phyloP scores from a whole-genome alignment of 2,329 filamentous ascomycete species.

The Aschersonia sp. region DNA sequence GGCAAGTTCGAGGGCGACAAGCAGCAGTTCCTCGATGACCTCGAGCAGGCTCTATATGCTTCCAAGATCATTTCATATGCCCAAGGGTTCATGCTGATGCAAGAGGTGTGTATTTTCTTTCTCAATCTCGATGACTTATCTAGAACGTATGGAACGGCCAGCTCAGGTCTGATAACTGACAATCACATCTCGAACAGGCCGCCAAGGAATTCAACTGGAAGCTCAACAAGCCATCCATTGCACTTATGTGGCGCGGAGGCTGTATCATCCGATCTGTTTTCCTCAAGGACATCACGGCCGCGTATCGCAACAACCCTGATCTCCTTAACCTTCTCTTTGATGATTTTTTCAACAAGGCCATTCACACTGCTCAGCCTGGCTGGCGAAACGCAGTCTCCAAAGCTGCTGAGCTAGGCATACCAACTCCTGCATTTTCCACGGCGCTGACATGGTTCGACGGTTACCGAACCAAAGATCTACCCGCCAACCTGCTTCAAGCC shows the following conservation, averaged over 20 bases:
- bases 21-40: constrained; percentile 86
- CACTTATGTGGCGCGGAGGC: constrained; percentile 98
- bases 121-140: neutral
- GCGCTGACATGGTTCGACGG: constrained; percentile 98
- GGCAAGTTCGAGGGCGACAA: constrained; percentile 76
- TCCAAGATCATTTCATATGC: constrained; percentile 99
- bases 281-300: constrained; percentile 97
- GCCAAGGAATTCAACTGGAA: constrained; percentile 96
- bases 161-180: constrained; percentile 43
- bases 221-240: constrained; percentile 99
- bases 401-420: constrained; percentile 86
- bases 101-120: constrained; percentile 51
- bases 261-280: constrained; percentile 99
- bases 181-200: constrained; percentile 38
- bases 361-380: constrained; percentile 86
- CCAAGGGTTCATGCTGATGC: constrained; percentile 99
- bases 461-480: constrained; percentile 92
- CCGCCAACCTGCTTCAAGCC: constrained; percentile 95
- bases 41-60: constrained; percentile 97
- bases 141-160: constrained; percentile 37
- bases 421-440: constrained; percentile 90
- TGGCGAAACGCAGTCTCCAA: constrained; percentile 89
- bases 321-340: constrained; percentile 98
- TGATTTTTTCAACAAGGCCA: constrained; percentile 99
- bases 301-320: constrained; percentile 87